Percentiles rank a stretch among this genome's conserved stretches.
Conservation (phyloP, 1,139 yeast species). For the Yamadazyma diddensiae region DNA sequence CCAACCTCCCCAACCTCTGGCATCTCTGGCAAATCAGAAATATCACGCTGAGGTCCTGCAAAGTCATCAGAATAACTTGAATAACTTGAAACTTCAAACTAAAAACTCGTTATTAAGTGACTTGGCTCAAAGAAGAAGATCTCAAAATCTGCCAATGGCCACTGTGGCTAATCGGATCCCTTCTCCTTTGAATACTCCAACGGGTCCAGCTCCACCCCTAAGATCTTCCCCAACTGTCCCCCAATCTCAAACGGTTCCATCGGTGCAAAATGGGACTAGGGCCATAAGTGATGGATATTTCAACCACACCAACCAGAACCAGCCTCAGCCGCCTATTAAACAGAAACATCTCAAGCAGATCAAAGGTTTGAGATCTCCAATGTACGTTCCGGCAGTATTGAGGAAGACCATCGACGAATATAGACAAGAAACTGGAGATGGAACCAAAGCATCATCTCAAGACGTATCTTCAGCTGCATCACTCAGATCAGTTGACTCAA, state of each 20-base stretch:
- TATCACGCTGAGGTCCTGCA: conserved; percentile 15
- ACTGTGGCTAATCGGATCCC: conserved; percentile 9
- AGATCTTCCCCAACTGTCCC: neutral
- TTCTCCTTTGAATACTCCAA: conserved; percentile 6
- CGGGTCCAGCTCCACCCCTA: neutral
- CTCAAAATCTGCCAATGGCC: conserved; percentile 13
- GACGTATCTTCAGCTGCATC: conserved; percentile 26
- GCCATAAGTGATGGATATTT: neutral
- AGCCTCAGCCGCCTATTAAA: conserved; percentile 6
- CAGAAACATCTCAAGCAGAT: conserved; percentile 46
- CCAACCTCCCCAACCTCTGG: neutral
- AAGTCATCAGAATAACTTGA: conserved; percentile 12
- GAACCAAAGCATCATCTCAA: conserved; percentile 4
- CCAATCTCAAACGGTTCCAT: neutral
- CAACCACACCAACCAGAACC: conserved; percentile 3
- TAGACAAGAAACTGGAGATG: conserved; percentile 7
- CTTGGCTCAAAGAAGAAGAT: conserved; percentile 14
- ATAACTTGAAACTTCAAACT: conserved; percentile 10
- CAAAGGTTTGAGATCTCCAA: conserved; percentile 74
- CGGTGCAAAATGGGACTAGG: neutral
- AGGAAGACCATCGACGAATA: conserved; percentile 39
- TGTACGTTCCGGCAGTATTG: conserved; percentile 87
- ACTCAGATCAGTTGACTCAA: conserved; percentile 35
- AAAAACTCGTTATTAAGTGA: conserved; percentile 13
- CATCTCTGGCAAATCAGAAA: conserved; percentile 7